Percentiles rank a stretch among this genome's conserved stretches.
These are phyloP conservation scores for Scutellaria minor DNA, from an alignment of 257 asterid genomes.

Conservation along the genomic window DNA sequence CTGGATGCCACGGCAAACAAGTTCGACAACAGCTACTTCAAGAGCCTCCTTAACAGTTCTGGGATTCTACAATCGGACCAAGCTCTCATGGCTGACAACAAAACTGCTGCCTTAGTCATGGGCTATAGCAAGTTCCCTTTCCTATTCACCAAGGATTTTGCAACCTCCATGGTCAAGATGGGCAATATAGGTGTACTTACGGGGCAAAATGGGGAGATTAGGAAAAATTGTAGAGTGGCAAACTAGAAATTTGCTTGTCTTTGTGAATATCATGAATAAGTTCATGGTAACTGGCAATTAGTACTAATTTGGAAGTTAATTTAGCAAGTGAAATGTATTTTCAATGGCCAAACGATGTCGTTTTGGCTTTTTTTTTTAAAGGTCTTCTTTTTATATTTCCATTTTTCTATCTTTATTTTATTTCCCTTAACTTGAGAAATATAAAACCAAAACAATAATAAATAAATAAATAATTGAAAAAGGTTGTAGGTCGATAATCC, in stretches of 20 bases:
- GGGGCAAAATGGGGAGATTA: constrained; percentile 61
- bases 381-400: no score
- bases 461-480: no score
- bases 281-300: no score
- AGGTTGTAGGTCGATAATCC: no score
- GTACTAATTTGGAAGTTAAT: no score
- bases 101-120: constrained; percentile 55
- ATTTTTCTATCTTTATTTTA: no score
- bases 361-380: no score
- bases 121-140: constrained; percentile 54
- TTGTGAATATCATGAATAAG: no score
- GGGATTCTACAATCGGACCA: constrained; percentile 76
- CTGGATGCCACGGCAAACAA: constrained; percentile 50
- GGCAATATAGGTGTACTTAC: constrained; percentile 59
- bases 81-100: constrained; percentile 58
- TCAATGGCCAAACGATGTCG: no score
- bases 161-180: constrained; percentile 68
- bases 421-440: no score
- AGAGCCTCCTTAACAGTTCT: constrained; percentile 51
- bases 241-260: constrained; percentile 37
- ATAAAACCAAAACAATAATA: no score
- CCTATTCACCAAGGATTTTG: constrained; percentile 60
- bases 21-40: constrained; percentile 71
- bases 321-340: no score
- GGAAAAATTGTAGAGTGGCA: constrained; percentile 65